Percentiles rank a stretch among this genome's conserved stretches.
phyloP scores from a whole-genome alignment of 2,329 filamentous ascomycete species.

The Colletotrichum lentis region DNA sequence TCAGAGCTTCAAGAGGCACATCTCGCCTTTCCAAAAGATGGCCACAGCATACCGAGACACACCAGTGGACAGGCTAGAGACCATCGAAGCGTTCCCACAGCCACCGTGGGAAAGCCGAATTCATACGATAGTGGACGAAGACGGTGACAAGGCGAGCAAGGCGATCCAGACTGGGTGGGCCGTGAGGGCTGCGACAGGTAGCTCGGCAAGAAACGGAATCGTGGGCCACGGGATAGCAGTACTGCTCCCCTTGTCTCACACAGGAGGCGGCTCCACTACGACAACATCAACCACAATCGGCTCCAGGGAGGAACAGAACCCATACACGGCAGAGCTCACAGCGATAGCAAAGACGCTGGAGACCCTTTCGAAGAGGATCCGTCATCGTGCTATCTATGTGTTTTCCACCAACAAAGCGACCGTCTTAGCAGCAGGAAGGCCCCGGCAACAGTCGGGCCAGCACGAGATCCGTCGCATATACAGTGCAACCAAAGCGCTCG shows the following conservation, averaged over 20 bases:
- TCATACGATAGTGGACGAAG: background rate
- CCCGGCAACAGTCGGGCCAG: background rate
- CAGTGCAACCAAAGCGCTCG: background rate
- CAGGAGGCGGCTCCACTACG: background rate
- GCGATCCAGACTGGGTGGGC: background rate
- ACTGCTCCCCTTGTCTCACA: background rate
- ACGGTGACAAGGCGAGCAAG: background rate
- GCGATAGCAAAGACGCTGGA: background rate
- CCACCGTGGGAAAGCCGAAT: background rate
- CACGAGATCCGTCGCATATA: background rate
- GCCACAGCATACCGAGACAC: background rate
- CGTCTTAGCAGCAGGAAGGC: background rate
- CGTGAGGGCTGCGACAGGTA: background rate
- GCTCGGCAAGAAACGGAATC: background rate
- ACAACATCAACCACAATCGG: background rate
- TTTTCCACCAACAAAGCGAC: conserved; percentile 1
- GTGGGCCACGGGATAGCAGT: background rate
- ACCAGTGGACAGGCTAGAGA: background rate
- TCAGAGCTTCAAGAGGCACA: background rate
- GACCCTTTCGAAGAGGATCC: background rate
- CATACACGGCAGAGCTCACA: background rate
- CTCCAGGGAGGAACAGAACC: background rate
- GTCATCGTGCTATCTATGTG: background rate
- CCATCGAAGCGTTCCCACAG: background rate
- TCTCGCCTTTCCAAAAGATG: background rate